Base-by-base conservation (phyloP, 495 filamentous ascomycete genomes). In the Penicillium antarcticum region DNA sequence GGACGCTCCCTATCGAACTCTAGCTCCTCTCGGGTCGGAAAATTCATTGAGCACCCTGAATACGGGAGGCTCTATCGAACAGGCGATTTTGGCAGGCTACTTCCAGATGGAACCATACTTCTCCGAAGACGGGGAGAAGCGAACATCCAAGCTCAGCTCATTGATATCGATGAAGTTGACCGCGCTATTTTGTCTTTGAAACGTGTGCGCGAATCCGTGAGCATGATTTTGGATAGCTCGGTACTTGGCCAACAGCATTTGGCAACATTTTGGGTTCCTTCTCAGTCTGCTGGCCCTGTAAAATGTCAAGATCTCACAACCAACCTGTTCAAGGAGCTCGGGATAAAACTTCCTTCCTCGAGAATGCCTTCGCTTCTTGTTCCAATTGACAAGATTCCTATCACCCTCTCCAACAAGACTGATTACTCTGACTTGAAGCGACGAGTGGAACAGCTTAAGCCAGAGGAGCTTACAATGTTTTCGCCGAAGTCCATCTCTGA, bases 21-120 rank as follows among this genome's bases (percentile, higher is more conserved):
- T 59, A 70, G 74, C 1, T 73, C 77, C 3, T 65, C 87, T 26
- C 85, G 79, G 1, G 60, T 68, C 0, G 62, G 67, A 2, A 87
- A 79, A 48, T 85, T 92, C 53, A 73, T 91, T 39, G 51, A 81
- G 1, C 87, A 92, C 58, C 76, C 83, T 1, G 54, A 63, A 11
- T 84, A 76, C 62, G 89, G 89, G 2, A 76, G 81, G 5, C 61
- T 92, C 0, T 91, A 89, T 58, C 78, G 85, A 5, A 86, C 80
- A 32, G 87, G 88, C 0, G 87, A 92, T 60, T 65, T 87, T 26
- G 89, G 87, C 0, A 73, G 88, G 23, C 70, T 92, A 62, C 76
- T 92, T 17, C 71, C 80, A 0, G 85, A 91, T 62, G 85, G 86
- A 0, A 80, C 80, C 19, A 61, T 82, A 11, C 84, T 87, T 48